Percentiles rank a stretch among this genome's conserved stretches.
Evolutionary conservation across 306 rosid genomes (phyloP).

Genomic region (Biancaea sappan): DNA sequence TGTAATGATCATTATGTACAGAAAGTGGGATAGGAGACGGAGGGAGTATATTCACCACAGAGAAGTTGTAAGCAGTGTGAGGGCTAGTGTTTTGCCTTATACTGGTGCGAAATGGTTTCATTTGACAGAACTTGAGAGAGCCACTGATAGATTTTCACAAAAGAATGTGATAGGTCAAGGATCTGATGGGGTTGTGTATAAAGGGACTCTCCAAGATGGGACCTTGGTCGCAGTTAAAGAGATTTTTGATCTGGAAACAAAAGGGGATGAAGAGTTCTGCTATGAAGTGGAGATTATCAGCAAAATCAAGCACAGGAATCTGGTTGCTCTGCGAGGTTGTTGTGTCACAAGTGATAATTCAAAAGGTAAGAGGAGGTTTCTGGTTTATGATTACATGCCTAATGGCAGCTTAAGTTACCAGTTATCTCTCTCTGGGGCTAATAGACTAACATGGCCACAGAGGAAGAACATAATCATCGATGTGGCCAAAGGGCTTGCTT

Average conservation of each 20-base stretch:
- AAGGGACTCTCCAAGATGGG: conserved; percentile 69
- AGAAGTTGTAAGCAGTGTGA: conserved; percentile 50
- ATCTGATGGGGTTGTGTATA: conserved; percentile 72
- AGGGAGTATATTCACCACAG: conserved; percentile 45
- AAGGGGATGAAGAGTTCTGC: conserved; percentile 75
- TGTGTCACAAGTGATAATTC: conserved; percentile 64
- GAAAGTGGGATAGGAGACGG: conserved; percentile 48
- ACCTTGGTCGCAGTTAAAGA: conserved; percentile 69
- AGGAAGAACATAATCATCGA: conserved; percentile 75
- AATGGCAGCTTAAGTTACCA: conserved; percentile 67
- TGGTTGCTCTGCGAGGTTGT: conserved; percentile 73
- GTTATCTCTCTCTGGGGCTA: conserved; percentile 39
- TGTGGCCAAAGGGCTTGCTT: conserved; percentile 80
- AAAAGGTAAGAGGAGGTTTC: conserved; percentile 65
- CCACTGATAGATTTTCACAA: conserved; percentile 67
- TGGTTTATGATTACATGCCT: conserved; percentile 77
- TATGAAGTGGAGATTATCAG: conserved; percentile 81
- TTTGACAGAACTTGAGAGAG: conserved; percentile 64
- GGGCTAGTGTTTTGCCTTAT: conserved; percentile 52
- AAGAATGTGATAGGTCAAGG: conserved; percentile 74
- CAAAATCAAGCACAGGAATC: conserved; percentile 80
- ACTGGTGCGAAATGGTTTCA: conserved; percentile 76
- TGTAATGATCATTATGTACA: conserved; percentile 36
- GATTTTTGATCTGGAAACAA: conserved; percentile 52
- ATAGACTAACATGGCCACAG: conserved; percentile 71